These are phyloP conservation scores for Rubia balearica DNA, from an alignment of 305 asterid species.

Conservation along the genomic window DNA sequence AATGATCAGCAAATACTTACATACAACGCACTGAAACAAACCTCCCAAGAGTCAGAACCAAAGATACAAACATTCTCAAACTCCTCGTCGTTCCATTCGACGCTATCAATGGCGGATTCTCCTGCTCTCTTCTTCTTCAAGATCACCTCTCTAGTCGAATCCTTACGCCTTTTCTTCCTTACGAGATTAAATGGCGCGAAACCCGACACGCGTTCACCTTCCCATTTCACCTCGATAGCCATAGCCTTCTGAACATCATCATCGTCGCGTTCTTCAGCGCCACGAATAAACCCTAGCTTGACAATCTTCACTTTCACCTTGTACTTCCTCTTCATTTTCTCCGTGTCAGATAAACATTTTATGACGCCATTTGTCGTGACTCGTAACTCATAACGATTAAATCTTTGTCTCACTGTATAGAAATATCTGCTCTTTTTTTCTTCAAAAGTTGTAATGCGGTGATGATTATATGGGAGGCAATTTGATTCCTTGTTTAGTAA, in stretches of 20 bases:
- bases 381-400: too few relatives aligned
- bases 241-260: slow-evolving; percentile 17
- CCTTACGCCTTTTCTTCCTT: slow-evolving; percentile 24
- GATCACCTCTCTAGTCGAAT: slow-evolving; percentile 30
- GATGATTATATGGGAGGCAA: background rate
- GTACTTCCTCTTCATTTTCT: slow-evolving; percentile 43
- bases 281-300: slow-evolving; percentile 27
- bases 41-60: slow-evolving; percentile 42
- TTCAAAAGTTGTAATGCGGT: too few relatives aligned
- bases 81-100: slow-evolving; percentile 37
- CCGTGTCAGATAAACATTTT: too few relatives aligned
- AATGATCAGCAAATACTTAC: slow-evolving; percentile 25
- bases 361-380: too few relatives aligned
- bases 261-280: slow-evolving; percentile 8
- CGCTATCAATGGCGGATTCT: background rate
- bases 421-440: too few relatives aligned
- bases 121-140: slow-evolving; percentile 14
- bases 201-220: slow-evolving; percentile 51
- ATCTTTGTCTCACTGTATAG: too few relatives aligned
- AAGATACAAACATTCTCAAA: slow-evolving; percentile 49
- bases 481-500: background rate
- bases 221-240: slow-evolving; percentile 53
- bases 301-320: slow-evolving; percentile 45
- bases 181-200: slow-evolving; percentile 32
- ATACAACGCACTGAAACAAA: slow-evolving; percentile 30